Conservation (phyloP, 2,329 filamentous ascomycete species). For the Diplodia corticola region DNA sequence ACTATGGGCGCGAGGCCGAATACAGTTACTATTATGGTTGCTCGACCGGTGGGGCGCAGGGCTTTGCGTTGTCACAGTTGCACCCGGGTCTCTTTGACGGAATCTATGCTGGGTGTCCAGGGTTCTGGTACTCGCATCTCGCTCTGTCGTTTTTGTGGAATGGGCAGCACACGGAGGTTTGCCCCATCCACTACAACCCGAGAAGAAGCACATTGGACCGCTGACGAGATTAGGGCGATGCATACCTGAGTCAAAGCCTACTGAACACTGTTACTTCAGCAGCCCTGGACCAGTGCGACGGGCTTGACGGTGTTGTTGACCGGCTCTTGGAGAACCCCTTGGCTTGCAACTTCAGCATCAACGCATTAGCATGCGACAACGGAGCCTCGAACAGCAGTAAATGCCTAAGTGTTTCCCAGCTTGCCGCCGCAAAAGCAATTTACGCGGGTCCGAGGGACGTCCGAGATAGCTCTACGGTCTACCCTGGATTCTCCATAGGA, state of each 20-base stretch:
- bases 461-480: constrained; percentile 32
- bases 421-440: constrained; percentile 35
- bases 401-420: constrained; percentile 38
- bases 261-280: constrained; percentile 38
- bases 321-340: constrained; percentile 44
- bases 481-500: constrained; percentile 45
- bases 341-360: constrained; percentile 40
- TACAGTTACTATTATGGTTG: constrained; percentile 26
- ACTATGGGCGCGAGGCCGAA: constrained; percentile 4
- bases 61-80: constrained; percentile 25
- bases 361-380: constrained; percentile 33
- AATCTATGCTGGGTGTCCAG: constrained; percentile 25
- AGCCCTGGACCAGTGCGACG: constrained; percentile 42
- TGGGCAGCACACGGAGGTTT: constrained; percentile 21
- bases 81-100: constrained; percentile 27
- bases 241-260: constrained; percentile 31
- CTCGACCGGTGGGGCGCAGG: constrained; percentile 26
- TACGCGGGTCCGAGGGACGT: constrained; percentile 34
- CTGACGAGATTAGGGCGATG: constrained; percentile 21
- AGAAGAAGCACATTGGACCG: neutral
- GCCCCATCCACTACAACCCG: neutral
- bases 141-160: constrained; percentile 26
- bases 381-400: constrained; percentile 18
- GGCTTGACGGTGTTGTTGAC: constrained; percentile 42
- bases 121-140: constrained; percentile 26